Conservation (phyloP, 129 eudicot genomes). For the Tagetes patula region DNA sequence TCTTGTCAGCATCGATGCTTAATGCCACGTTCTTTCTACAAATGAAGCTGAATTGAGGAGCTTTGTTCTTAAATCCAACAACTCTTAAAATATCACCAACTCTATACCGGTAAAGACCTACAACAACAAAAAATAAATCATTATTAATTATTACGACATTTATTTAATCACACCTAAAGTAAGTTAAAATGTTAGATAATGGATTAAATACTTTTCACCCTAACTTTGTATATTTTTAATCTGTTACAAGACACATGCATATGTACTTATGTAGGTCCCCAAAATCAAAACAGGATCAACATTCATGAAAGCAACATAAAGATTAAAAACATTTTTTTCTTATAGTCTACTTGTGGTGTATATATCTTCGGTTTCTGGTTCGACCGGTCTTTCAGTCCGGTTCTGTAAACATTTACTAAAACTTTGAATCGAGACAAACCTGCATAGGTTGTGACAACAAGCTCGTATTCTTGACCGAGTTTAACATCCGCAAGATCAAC, state of each 20-base stretch:
- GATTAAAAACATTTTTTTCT: background rate
- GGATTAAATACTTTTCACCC: background rate
- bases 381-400: background rate
- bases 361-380: background rate
- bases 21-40: slow-evolving; percentile 41
- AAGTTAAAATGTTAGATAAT: background rate
- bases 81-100: slow-evolving; percentile 14
- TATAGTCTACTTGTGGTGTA: background rate
- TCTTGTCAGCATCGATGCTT: slow-evolving; percentile 52
- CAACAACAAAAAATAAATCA: background rate
- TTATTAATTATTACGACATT: too few species aligned
- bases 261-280: background rate
- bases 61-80: slow-evolving; percentile 19
- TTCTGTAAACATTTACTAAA: background rate
- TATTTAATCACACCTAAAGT: too few species aligned
- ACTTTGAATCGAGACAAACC: slow-evolving; percentile 31
- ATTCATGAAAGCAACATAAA: background rate
- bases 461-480: slow-evolving; percentile 59
- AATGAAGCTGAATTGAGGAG: slow-evolving; percentile 15
- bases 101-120: slow-evolving; percentile 11
- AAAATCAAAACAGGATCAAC: background rate
- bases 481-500: slow-evolving; percentile 57
- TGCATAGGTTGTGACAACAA: slow-evolving; percentile 62
- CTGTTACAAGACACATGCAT: slow-evolving; percentile 3
- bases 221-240: background rate